A percentile compares a stretch with the other conserved stretches of the same genome.
Evolutionary conservation across 1,284 basidiomycete genomes (phyloP).

Genomic region (Tranzscheliella williamsii): DNA sequence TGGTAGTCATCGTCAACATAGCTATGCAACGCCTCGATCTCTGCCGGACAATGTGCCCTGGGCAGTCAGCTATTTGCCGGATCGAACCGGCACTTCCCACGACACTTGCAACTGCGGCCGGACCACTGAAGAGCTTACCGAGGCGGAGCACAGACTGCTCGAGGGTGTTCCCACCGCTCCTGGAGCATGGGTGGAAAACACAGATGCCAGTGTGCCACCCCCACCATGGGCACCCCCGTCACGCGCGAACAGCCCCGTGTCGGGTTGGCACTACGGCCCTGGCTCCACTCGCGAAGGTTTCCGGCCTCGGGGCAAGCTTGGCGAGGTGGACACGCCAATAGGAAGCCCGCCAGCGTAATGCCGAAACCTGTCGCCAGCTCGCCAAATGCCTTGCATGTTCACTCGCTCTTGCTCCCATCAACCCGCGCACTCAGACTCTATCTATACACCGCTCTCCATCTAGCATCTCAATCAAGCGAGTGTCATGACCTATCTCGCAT

Average conservation of each 20-base stretch:
- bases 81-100: conserved; percentile 49
- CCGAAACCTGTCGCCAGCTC: no score
- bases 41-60: conserved; percentile 53
- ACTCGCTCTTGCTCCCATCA: no score
- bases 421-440: no score
- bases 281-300: conserved; percentile 27
- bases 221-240: conserved; percentile 57
- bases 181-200: conserved; percentile 47
- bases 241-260: conserved; percentile 42
- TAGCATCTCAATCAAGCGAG: no score
- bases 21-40: conserved; percentile 41
- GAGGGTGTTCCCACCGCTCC: conserved; percentile 57
- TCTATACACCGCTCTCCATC: no score
- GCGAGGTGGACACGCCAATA: conserved; percentile 31
- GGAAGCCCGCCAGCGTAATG: conserved; percentile 25
- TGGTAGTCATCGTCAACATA: conserved; percentile 26
- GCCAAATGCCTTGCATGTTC: no score
- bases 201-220: conserved; percentile 23
- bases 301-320: conserved; percentile 30
- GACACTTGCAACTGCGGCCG: conserved; percentile 56
- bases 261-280: conserved; percentile 27
- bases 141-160: conserved; percentile 51
- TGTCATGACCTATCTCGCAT: no score
- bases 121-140: conserved; percentile 48
- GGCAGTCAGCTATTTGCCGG: conserved; percentile 51